A percentile compares a stretch with the other conserved stretches of the same genome.
Evolutionary conservation across 176 grass and related monocot genomes (phyloP).

Genomic region (Oryza longistaminata): DNA sequence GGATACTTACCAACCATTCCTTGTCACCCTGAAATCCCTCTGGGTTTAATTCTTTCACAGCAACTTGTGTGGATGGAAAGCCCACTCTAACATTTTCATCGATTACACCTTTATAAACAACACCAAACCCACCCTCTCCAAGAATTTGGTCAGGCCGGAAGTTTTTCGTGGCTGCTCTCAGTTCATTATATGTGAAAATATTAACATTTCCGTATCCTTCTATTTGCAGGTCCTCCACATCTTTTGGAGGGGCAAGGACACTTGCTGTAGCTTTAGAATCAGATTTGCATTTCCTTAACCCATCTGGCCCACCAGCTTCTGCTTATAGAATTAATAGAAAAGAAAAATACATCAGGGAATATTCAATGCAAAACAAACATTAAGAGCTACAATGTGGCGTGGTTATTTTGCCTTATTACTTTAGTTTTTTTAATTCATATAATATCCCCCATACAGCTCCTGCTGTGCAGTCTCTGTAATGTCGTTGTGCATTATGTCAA

Average conservation of each 20-base stretch:
- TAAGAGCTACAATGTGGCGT: not conserved
- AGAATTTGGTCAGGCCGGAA: conserved; percentile 87
- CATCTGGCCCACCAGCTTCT: conserved; percentile 38
- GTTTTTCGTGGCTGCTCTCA: conserved; percentile 87
- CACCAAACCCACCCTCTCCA: conserved; percentile 95
- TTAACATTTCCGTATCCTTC: conserved; percentile 81
- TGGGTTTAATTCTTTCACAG: conserved; percentile 92
- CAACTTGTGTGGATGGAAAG: conserved; percentile 75
- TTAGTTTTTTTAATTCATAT: too few species aligned
- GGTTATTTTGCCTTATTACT: not conserved
- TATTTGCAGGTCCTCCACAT: conserved; percentile 72
- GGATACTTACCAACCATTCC: conserved; percentile 81
- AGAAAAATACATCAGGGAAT: conserved; percentile 37
- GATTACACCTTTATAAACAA: conserved; percentile 93
- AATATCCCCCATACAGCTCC: not conserved
- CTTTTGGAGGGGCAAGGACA: conserved; percentile 76
- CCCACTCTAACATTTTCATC: conserved; percentile 76
- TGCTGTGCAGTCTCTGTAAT: not conserved
- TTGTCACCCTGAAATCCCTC: conserved; percentile 97
- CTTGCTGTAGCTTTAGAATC: conserved; percentile 57
- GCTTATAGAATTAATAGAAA: conserved; percentile 40
- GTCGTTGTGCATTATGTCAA: not conserved
- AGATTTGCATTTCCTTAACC: conserved; percentile 60
- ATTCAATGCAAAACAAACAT: not conserved
- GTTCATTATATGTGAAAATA: conserved; percentile 80